These are phyloP conservation scores for Sporodiniella umbellata DNA, from an alignment of 371 early-diverging fungal species.

Conservation along the genomic window DNA sequence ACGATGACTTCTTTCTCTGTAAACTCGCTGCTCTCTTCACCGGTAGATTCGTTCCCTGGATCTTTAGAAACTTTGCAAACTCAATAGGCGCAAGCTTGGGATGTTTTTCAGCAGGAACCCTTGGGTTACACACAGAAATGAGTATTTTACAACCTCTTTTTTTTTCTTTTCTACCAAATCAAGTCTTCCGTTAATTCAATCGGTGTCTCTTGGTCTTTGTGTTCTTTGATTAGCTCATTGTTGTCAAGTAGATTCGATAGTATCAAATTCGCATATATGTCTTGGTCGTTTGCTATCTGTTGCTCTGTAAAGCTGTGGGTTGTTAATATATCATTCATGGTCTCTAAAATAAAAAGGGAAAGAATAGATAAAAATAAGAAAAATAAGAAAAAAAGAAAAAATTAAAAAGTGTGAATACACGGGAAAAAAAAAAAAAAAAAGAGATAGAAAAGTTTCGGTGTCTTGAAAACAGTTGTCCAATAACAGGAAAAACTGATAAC, in stretches of 20 bases:
- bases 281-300: slow-evolving; percentile 6
- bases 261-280: slow-evolving; percentile 20
- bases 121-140: not conserved
- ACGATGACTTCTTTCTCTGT: slow-evolving; percentile 20
- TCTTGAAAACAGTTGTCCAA: not conserved
- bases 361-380: not conserved
- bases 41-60: slow-evolving; percentile 20
- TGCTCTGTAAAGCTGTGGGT: not conserved
- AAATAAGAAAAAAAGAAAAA: not conserved
- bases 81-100: slow-evolving; percentile 37
- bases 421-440: slow-evolving; percentile 1
- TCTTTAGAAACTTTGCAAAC: slow-evolving; percentile 31
- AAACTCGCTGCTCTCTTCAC: slow-evolving; percentile 10
- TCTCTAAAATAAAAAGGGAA: not conserved
- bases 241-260: slow-evolving; percentile 17
- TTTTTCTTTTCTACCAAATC: slow-evolving; percentile 14
- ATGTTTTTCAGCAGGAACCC: slow-evolving; percentile 36
- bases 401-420: not conserved
- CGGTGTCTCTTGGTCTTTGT: slow-evolving; percentile 2
- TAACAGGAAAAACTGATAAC: not conserved
- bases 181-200: slow-evolving; percentile 6
- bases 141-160: not conserved
- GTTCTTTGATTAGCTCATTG: slow-evolving; percentile 5
- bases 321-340: slow-evolving; percentile 3
- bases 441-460: not conserved